Conservation (phyloP, 2,329 filamentous ascomycete species). For the Xylaria multiplex region DNA sequence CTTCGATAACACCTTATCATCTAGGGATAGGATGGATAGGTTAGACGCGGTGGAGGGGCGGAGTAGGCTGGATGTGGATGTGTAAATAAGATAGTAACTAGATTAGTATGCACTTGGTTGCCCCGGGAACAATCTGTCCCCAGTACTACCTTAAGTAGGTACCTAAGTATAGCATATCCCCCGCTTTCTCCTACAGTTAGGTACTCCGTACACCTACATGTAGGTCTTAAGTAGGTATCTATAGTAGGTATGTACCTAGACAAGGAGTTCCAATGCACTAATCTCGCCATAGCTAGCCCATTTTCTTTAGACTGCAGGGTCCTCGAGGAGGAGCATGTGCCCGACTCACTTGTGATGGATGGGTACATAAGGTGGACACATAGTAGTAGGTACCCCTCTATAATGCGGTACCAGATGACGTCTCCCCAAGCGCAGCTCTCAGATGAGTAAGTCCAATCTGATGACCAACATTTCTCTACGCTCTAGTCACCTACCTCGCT, state of each 20-base stretch:
- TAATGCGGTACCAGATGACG: constrained; percentile 26
- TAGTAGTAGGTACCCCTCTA: constrained; percentile 17
- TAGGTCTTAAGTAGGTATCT: not conserved
- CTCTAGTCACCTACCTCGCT: not conserved
- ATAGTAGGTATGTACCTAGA: not conserved
- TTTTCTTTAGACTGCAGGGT: not conserved
- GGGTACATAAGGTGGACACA: not conserved
- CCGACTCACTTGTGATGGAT: constrained; percentile 1
- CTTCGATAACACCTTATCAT: not conserved
- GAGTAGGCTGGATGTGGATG: constrained; percentile 15
- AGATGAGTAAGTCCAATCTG: constrained; percentile 1
- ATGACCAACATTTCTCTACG: constrained; percentile 17
- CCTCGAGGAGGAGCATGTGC: constrained; percentile 15
- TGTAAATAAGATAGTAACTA: constrained; percentile 36
- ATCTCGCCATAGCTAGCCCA: not conserved
- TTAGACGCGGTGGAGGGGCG: constrained; percentile 31
- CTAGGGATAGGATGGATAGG: too few species aligned
- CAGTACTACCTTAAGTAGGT: not conserved
- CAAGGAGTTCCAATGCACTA: not conserved
- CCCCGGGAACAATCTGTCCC: constrained; percentile 33
- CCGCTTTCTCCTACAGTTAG: too few species aligned
- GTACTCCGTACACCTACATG: too few species aligned
- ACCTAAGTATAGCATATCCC: too few species aligned
- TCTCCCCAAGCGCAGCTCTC: constrained; percentile 2
- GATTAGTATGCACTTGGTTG: constrained; percentile 32